Evolutionary conservation across 768 basidiomycete genomes (phyloP).

Genomic region (Mycena indigotica): DNA sequence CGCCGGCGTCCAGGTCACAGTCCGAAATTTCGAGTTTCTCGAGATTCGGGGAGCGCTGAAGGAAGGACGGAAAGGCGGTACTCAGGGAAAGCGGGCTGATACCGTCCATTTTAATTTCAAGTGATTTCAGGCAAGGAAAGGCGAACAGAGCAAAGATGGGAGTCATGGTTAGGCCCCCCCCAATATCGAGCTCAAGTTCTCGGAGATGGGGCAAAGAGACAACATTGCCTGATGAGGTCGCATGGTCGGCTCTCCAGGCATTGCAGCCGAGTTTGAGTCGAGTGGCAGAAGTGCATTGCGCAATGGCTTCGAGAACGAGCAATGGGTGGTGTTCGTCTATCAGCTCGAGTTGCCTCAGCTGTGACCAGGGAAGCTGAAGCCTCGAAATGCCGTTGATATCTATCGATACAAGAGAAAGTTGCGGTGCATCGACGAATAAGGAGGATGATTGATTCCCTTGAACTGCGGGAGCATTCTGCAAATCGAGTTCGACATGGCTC

Average conservation of each 20-base stretch:
- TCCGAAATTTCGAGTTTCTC: not conserved
- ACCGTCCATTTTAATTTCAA: not conserved
- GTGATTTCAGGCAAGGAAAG: not conserved
- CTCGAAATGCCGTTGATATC: not conserved
- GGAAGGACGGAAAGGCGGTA: not conserved
- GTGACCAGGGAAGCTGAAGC: conserved; percentile 1
- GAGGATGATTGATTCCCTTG: not conserved
- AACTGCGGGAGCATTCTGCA: not conserved
- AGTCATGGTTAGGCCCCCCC: not conserved
- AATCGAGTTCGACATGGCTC: not conserved
- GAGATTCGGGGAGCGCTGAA: not conserved
- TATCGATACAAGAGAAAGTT: not conserved
- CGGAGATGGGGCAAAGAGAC: not conserved
- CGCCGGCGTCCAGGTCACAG: not conserved
- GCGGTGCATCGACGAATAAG: not conserved
- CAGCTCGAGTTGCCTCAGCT: not conserved
- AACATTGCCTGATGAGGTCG: not conserved
- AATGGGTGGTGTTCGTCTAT: not conserved
- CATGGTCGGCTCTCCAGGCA: not conserved
- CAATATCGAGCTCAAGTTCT: not conserved
- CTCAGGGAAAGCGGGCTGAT: not conserved
- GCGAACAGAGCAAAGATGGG: not conserved
- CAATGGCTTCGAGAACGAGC: not conserved
- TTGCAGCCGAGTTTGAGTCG: not conserved
- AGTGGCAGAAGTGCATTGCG: not conserved